Base-by-base conservation (phyloP, 352 stramenopile species). In the Salisapilia sapeloensis region DNA sequence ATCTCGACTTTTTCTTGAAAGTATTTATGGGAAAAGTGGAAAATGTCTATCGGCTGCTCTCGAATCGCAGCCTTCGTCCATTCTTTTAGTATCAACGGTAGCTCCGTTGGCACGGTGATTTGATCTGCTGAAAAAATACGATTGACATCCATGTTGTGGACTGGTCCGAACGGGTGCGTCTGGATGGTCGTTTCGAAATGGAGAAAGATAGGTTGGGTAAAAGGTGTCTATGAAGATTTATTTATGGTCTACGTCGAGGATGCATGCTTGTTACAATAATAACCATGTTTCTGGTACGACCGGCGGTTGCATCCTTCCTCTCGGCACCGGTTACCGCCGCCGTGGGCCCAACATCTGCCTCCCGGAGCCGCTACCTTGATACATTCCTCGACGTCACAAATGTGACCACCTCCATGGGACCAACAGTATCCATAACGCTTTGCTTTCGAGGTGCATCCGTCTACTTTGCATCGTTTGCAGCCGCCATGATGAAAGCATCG, bases 41-140 rank as follows among this genome's bases (percentile, higher is more conserved):
- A 23, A 42, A 94, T 21, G 44, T 95, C 65, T 1, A 53, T 39
- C 1, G 81, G 77, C 27, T 81, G 67, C 23, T 70, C 64, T 2
- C 63, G 59, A 33, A 94, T 90, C 43, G 93, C 63, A 2, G 67
- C 75, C 54, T 94, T 95, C 4, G 81, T 85, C 67, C 81, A 94
- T 38, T 94, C 75, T 44, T 94, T 93, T 22, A 93, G 51, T 30
- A 94, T 58, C 4, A 60, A 45, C 17, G 81, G 79, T 9, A 95
- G 56, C 24, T 94, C 83, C 0, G 76, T 60, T 6, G 76, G 69
- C 48, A 94, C 79, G 0, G 64, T 74, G 43, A 94, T 94, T 46
- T 95, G 83, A 53, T 95, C 81, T 6, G 81, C 81, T 28, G 61
- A 85, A 44, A 94, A 95, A 30, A 95, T 94, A 32, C 81, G 71